These are phyloP conservation scores for Oleoguttula mirabilis DNA, from an alignment of 495 filamentous ascomycete species.

Conservation along the genomic window DNA sequence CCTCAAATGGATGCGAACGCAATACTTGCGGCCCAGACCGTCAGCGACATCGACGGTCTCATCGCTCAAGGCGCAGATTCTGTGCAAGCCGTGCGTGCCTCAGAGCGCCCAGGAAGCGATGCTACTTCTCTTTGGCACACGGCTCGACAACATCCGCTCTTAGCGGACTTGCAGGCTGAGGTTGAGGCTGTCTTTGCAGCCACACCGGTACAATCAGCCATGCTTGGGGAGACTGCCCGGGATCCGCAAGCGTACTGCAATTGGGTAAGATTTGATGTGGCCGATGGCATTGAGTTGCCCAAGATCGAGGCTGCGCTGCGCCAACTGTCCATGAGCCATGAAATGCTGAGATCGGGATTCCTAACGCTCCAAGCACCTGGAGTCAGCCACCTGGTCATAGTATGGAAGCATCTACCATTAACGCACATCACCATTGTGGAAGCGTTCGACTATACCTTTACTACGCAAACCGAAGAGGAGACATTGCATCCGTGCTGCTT, in stretches of 20 bases:
- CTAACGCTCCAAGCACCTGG: conserved; percentile 34
- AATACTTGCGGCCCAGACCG: conserved; percentile 38
- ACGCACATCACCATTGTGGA: conserved; percentile 34
- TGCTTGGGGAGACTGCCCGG: conserved; percentile 56
- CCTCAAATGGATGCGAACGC: conserved; percentile 37
- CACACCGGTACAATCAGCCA: conserved; percentile 61
- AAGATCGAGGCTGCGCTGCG: conserved; percentile 32
- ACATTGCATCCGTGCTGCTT: conserved; percentile 48
- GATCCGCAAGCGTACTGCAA: conserved; percentile 55
- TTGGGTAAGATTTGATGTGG: conserved; percentile 44
- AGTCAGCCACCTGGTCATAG: conserved; percentile 45
- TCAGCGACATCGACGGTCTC: conserved; percentile 12
- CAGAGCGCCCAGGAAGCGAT: not conserved
- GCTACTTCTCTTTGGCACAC: not conserved
- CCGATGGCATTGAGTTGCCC: conserved; percentile 18
- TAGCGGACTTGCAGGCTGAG: conserved; percentile 17
- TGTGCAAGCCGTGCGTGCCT: not conserved
- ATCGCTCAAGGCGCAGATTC: not conserved
- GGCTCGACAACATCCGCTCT: no score
- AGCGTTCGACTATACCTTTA: conserved; percentile 24
- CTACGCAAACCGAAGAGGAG: conserved; percentile 27
- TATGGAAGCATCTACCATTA: conserved; percentile 41
- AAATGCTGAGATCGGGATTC: conserved; percentile 63
- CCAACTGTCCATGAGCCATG: conserved; percentile 40
- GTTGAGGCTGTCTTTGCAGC: conserved; percentile 47